A percentile compares a stretch with the other conserved stretches of the same genome.
phyloP scores from a whole-genome alignment of 75 land plant genomes.

The Sequoiadendron giganteum region DNA sequence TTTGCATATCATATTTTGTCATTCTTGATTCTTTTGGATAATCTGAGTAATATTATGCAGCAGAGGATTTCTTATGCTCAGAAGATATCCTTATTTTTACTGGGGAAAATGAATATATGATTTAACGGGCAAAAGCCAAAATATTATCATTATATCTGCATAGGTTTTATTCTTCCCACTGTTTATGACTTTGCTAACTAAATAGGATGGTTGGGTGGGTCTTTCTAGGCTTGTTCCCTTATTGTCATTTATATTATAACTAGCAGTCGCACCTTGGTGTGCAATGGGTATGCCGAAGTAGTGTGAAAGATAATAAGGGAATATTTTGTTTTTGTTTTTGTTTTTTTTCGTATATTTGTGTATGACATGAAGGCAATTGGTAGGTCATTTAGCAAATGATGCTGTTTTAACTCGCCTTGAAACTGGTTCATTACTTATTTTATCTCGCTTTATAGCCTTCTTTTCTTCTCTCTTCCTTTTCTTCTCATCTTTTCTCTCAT shows the following conservation, averaged over 20 bases:
- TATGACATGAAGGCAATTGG: no score
- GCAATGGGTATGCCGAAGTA: no score
- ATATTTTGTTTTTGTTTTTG: no score
- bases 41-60: not conserved
- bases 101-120: not conserved
- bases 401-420: conserved; percentile 37
- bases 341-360: no score
- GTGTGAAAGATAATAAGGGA: no score
- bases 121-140: not conserved
- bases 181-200: not conserved
- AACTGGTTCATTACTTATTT: conserved; percentile 36
- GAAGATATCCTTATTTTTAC: not conserved
- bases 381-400: no score
- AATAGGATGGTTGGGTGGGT: not conserved
- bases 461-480: conserved; percentile 24
- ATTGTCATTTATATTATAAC: not conserved
- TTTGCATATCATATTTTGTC: no score
- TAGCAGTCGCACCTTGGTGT: no score
- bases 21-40: not conserved
- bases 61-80: not conserved
- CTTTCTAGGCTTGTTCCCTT: not conserved
- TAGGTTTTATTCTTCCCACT: not conserved
- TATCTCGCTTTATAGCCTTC: conserved; percentile 27
- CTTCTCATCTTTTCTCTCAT: conserved; percentile 38
- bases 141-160: not conserved